phyloP scores from a whole-genome alignment of 129 eudicot genomes.

The Helichrysum umbraculigerum region DNA sequence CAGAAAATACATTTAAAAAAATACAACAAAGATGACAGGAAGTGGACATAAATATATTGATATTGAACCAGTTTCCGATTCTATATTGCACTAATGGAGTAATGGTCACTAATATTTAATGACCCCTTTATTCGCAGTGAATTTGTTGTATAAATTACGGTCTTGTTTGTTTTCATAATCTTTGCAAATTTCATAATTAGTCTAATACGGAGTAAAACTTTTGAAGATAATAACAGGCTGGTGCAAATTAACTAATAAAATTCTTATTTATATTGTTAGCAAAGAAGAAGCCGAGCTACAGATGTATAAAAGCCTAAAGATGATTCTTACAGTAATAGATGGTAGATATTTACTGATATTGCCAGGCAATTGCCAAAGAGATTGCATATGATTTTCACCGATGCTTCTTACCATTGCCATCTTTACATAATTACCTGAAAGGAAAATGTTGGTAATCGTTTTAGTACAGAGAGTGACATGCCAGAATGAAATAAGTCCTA shows the following conservation, averaged over 20 bases:
- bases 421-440: constrained; percentile 73
- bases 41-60: not conserved
- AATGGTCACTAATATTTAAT: too few species aligned
- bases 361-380: constrained; percentile 11
- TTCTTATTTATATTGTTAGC: not conserved
- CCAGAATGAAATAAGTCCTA: not conserved
- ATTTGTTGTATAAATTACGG: too few species aligned
- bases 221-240: not conserved
- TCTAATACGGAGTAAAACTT: not conserved
- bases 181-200: not conserved
- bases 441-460: not conserved
- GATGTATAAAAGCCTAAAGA: not conserved
- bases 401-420: constrained; percentile 51
- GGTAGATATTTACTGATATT: constrained; percentile 1
- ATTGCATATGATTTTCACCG: not conserved
- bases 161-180: not conserved
- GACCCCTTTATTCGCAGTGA: not conserved
- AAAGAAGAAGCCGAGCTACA: not conserved
- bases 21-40: not conserved
- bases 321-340: constrained; percentile 11
- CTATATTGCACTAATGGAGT: not conserved
- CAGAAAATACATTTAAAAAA: not conserved
- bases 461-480: not conserved
- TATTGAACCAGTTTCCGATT: not conserved
- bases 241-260: not conserved